Evolutionary conservation across 495 filamentous ascomycete genomes (phyloP), one percentile per base, ranked within the genome.

Genomic region (Penicillium odoratum): DNA sequence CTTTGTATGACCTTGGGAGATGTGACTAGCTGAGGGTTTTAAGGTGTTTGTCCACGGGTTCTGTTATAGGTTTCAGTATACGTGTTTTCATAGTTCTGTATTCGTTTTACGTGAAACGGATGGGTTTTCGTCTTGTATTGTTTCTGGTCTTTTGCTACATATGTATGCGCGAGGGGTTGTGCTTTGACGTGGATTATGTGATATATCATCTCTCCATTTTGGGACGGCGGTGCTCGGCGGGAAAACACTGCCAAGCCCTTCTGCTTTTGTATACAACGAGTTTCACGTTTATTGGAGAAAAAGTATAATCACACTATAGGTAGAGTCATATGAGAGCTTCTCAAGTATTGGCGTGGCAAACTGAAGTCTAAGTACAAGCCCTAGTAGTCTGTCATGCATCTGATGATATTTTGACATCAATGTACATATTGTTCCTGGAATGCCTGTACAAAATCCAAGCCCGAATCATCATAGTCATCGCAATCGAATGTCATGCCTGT

Each of bases 401-500:
- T 21, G 2, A 21, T 21, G 21, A 21, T 21, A 21, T 21, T 21
- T 21, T 21, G 21, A 21, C 21, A 21, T 42, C 38, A 66, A 53
- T 51, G 43, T 48, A 28, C 16, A 59, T 61, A 69, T 16, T 50
- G 42, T 10, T 5, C 43, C 42, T 31, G 47, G 40, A 65, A 68
- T n/a, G 64, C 66, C 28, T 65, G 49, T 47, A 58, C 5, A 47
- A 64, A 69, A 18, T 49, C 38, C 42, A 53, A 29, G 11, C 15
- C 47, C 7, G 44, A 36, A 18, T 51, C 28, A 38, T 69, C 31
- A 18, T 57, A 13, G 15, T 67, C 60, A 44, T 58, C 30, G 42
- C 11, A 26, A 26, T 31, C 29, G 7, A 18, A 52, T n/a, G 18
- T 25, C 16, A 29, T 43, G 30, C 44, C 52, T 31, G 34, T n/a